A percentile compares a stretch with the other conserved stretches of the same genome.
These are phyloP conservation scores for Coemansia sp. DNA, from an alignment of 192 early-diverging fungal genomes.

Conservation along the genomic window DNA sequence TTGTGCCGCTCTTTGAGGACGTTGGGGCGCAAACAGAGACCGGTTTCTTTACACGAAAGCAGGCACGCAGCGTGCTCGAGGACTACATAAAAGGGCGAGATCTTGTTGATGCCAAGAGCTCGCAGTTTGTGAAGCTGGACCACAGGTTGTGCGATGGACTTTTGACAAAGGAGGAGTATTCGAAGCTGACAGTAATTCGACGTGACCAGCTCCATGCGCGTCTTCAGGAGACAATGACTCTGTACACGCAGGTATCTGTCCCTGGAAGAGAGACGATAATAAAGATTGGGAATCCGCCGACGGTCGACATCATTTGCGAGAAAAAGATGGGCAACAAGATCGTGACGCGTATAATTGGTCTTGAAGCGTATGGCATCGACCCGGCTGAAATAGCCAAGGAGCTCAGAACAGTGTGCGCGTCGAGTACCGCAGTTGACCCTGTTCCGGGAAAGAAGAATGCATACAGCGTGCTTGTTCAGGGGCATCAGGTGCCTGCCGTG, in stretches of 20 bases:
- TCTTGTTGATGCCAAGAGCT: constrained; percentile 60
- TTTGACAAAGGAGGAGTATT: constrained; percentile 67
- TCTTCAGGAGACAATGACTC: constrained; percentile 48
- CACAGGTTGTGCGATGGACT: constrained; percentile 64
- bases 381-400: constrained; percentile 40
- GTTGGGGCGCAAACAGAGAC: constrained; percentile 51
- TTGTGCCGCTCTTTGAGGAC: constrained; percentile 58
- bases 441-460: constrained; percentile 38
- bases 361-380: constrained; percentile 43
- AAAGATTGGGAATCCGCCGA: constrained; percentile 33
- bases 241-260: constrained; percentile 38
- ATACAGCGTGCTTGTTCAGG: constrained; percentile 42
- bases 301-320: constrained; percentile 39
- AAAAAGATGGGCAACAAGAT: constrained; percentile 53
- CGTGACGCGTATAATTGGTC: constrained; percentile 40
- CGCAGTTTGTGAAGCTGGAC: constrained; percentile 67
- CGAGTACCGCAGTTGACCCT: constrained; percentile 43
- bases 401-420: constrained; percentile 40
- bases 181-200: constrained; percentile 53
- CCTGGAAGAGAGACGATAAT: constrained; percentile 18
- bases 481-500: constrained; percentile 41
- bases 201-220: constrained; percentile 61
- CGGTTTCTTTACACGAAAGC: constrained; percentile 58
- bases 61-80: constrained; percentile 60
- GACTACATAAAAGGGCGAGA: constrained; percentile 64